Evolutionary conservation across 169 alveolate genomes (phyloP), one percentile per base, ranked within the genome.

Genomic region (Amoebophrya sp.): DNA sequence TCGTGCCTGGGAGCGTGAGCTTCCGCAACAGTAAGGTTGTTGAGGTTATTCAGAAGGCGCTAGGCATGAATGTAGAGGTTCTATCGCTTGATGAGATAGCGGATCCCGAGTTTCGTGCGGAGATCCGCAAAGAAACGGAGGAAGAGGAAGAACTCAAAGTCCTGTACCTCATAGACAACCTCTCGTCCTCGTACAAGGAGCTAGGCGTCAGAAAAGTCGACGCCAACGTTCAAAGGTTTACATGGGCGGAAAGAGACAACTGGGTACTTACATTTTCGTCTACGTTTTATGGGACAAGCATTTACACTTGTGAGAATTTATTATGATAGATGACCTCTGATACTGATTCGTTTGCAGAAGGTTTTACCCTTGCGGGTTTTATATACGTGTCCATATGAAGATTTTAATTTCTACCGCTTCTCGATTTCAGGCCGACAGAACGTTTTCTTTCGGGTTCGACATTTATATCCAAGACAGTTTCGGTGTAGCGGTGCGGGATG

Each of bases 81-180:
- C 3, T 65, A 6, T 26, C 83, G 83, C 26, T 65, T 29, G 83
- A 65, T 29, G 83, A 65, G 83, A 1, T 65, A 29, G 12, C 33
- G 2, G n/a, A 6, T 29, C 83, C 83, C 18, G 83, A 65, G n/a
- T 65, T 65, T 36, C 39, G 38, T 29, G 83, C 83, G 83, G 83
- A 65, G n/a, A 65, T 65, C 83, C 83, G 83, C 83, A 65, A 65
- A 36, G 83, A 65, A 36, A 26, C 33, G 10, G 83, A 65, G 83
- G 83, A 65, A 6, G 83, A 65, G 83, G 83, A 65, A 36, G 83
- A 65, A 36, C 83, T 65, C 83, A 18, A 1, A 18, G n/a, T 0
- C 33, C 18, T 65, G 38, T 65, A 65, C 83, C 83, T 65, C 33
- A 65, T 65, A 29, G 83, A 65, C 3, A 65, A 65, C 83, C 33